Evolutionary conservation across 768 basidiomycete species (phyloP), one percentile per base, ranked within the genome.

Genomic region (Suillus cothurnatus): DNA sequence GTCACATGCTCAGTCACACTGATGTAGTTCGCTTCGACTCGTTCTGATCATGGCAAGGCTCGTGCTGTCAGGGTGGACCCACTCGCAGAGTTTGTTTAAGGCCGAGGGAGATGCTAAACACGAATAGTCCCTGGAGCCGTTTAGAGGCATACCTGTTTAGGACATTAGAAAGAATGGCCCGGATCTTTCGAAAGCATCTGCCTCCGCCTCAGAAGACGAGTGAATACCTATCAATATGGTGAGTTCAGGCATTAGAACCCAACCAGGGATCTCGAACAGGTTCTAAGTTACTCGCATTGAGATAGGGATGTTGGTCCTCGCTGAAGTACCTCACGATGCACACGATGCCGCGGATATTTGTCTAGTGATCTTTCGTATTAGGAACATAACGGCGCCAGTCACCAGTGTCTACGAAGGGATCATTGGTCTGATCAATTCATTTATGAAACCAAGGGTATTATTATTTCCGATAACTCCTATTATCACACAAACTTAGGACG

Each of bases 401-500:
- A 26, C 26, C 38, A 21, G 19, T 19, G 11, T 39, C 38, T 19
- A 12, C 26, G 57, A 59, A 21, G 38, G 26, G 26, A 26, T 28
- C 38, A 58, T 28, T 19, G 9, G 8, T 49, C 26, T 50, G 7
- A 9, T 19, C 38, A 28, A 59, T 59, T 39, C 19, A 56, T 34
- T 36, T 11, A 23, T 28, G 26, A 39, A 38, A 12, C 39, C 11
- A 9, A 36, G 7, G 28, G 36, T 38, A 12, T 26, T 11, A 28
- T 28, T 39, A 28, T 28, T 41, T 31, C 58, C 52, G 23, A 39
- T 14, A 28, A n/a, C 11, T 53, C 63, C 26, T 53, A 28, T 31
- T 60, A 68, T 32, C 64, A 58, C 28, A 64, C 67, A 71, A 78
- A 83, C 61, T 72, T 77, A 19, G 85, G 84, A 62, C 77, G 74